These are phyloP conservation scores for Coemansia sp. DNA, from an alignment of 192 early-diverging fungal species.

Conservation along the genomic window DNA sequence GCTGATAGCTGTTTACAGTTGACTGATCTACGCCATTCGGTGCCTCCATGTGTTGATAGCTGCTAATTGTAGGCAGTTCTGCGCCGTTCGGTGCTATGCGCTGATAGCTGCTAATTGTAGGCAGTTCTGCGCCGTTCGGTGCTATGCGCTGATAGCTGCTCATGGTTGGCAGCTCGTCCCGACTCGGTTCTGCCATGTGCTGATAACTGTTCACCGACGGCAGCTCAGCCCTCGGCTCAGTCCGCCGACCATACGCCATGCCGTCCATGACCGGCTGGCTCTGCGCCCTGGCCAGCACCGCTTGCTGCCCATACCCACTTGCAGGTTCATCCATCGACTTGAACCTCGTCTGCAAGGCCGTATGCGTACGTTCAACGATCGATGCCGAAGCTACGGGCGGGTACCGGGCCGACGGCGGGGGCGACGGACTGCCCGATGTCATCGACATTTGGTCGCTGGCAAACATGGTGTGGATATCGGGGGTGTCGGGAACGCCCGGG, in stretches of 20 bases:
- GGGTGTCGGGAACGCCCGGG: conserved; percentile 23
- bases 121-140: background rate
- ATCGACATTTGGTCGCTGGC: conserved; percentile 25
- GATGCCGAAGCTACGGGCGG: conserved; percentile 8
- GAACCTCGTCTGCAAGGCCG: conserved; percentile 32
- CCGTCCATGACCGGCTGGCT: conserved; percentile 56
- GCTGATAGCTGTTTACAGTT: conserved; percentile 49
- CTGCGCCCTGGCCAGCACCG: conserved; percentile 52
- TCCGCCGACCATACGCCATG: conserved; percentile 1
- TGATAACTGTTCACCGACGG: conserved; percentile 52
- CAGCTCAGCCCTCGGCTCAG: conserved; percentile 7
- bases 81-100: too few relatives aligned
- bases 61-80: too few relatives aligned
- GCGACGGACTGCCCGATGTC: conserved; percentile 13
- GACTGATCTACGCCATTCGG: conserved; percentile 13
- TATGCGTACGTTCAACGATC: conserved; percentile 31
- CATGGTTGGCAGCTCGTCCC: conserved; percentile 33
- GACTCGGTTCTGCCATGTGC: too few relatives aligned
- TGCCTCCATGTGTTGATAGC: too few relatives aligned
- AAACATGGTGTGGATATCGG: conserved; percentile 24
- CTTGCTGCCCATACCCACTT: conserved; percentile 54
- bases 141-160: conserved; percentile 36
- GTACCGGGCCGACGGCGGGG: background rate
- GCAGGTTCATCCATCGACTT: background rate
- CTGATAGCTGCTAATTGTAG: too few relatives aligned